A percentile compares a stretch with the other conserved stretches of the same genome.
Conservation (phyloP, 805 yeast genomes). For the Gaillardinia entomophila region DNA sequence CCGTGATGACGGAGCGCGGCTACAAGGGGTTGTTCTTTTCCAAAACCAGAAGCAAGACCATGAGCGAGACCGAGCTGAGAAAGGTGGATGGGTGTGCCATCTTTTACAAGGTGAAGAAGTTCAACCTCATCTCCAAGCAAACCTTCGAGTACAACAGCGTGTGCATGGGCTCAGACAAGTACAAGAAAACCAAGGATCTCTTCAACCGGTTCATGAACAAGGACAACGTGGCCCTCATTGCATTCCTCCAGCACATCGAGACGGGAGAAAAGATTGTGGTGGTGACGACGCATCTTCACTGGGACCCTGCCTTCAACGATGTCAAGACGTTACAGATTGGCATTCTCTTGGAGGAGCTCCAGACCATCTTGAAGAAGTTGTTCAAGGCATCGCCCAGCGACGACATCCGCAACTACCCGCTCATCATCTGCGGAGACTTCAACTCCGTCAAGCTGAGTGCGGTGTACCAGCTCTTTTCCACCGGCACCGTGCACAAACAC, state of each 20-base stretch:
- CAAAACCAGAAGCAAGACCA: slow-evolving; percentile 89
- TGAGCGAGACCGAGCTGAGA: slow-evolving; percentile 72
- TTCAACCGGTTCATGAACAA: slow-evolving; percentile 94
- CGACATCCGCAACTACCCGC: slow-evolving; percentile 59
- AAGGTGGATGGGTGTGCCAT: slow-evolving; percentile 99
- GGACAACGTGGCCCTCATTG: slow-evolving; percentile 83
- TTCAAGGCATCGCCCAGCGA: slow-evolving; percentile 40
- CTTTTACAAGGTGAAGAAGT: slow-evolving; percentile 66
- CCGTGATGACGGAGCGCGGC: slow-evolving; percentile 64
- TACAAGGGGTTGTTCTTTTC: slow-evolving; percentile 79
- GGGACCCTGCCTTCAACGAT: slow-evolving; percentile 97
- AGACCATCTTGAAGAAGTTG: slow-evolving; percentile 51
- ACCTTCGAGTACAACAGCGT: slow-evolving; percentile 78
- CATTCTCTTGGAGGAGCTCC: slow-evolving; percentile 82
- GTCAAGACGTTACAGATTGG: slow-evolving; percentile 96
- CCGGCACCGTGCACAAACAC: slow-evolving; percentile 76
- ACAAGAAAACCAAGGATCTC: slow-evolving; percentile 89
- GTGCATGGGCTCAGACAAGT: slow-evolving; percentile 76
- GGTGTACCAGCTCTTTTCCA: slow-evolving; percentile 82
- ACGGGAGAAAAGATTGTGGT: slow-evolving; percentile 70
- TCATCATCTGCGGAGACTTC: slow-evolving; percentile 91
- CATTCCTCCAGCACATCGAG: slow-evolving; percentile 64
- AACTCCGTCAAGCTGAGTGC: slow-evolving; percentile 86
- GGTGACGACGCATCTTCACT: slow-evolving; percentile 91
- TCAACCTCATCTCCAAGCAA: slow-evolving; percentile 64